Conservation (phyloP, 768 basidiomycete genomes). For the Rhodotorula graminis region DNA sequence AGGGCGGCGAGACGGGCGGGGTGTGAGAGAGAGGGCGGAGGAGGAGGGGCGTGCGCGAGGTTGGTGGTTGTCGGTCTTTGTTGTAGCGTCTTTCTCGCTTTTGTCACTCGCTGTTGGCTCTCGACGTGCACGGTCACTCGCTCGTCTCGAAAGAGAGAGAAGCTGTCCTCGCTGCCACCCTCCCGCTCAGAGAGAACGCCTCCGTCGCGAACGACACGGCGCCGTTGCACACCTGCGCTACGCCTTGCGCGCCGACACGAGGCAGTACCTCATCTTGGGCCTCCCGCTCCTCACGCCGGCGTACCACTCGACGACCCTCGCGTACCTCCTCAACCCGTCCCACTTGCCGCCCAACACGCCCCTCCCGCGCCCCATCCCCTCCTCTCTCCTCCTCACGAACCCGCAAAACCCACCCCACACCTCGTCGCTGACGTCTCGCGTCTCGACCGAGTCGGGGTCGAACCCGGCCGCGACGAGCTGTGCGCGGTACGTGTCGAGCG, state of each 20-base stretch:
- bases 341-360: background rate
- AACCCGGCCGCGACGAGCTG: background rate
- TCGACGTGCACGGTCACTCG: too few species aligned
- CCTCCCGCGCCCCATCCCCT: background rate
- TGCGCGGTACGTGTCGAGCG: background rate
- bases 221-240: too few species aligned
- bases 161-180: too few species aligned
- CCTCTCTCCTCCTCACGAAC: conserved; percentile 8
- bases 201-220: too few species aligned
- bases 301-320: conserved; percentile 28
- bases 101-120: too few species aligned
- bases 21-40: too few species aligned
- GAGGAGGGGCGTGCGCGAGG: too few species aligned
- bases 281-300: background rate
- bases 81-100: too few species aligned
- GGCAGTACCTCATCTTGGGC: conserved; percentile 9
- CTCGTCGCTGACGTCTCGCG: background rate
- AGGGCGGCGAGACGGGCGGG: too few species aligned
- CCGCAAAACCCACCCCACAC: conserved; percentile 24
- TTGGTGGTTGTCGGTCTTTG: too few species aligned
- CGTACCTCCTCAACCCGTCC: conserved; percentile 11
- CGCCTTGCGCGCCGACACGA: conserved; percentile 15
- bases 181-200: too few species aligned
- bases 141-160: too few species aligned
- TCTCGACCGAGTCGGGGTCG: conserved; percentile 2